Evolutionary conservation across 176 grass and related monocot genomes (phyloP), one percentile per base, ranked within the genome.

Genomic region (Phyllostachys edulis): DNA sequence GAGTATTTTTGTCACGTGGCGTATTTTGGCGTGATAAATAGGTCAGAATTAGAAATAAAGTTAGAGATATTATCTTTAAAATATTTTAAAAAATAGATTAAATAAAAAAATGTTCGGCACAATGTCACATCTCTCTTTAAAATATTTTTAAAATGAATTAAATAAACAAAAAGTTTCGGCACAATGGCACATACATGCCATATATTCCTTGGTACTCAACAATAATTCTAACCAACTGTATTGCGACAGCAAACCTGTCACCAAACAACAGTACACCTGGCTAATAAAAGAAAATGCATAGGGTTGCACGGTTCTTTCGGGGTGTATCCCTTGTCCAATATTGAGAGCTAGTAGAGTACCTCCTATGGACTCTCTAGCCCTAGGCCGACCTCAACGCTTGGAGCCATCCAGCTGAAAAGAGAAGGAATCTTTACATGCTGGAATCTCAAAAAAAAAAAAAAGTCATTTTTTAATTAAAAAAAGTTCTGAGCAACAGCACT

Each of bases 391-490:
- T 72, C 38, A 38, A 71, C 39, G 40, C 60, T 86, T 86, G 84
- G 84, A 82, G 73, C 79, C 73, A 82, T 82, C 80, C 84, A 87
- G 56, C 59, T 74, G 79, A 82, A 79, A 86, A 79, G 40, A 79
- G 40, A 51, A 59, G 39, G 88, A 90, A 90, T 90, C 79, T 90
- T 86, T 83, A 57, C 88, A 67, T 72, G 29, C 73, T 82, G 57
- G 72, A 59, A 73, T 78, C 73, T 67, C 4, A 39, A 69, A 55
- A 64, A 59, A 55, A 16, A 34, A 29, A 29, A 29, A 29, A 29
- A 29, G 29, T 29, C 29, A 29, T 29, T 29, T 29, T 29, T 29
- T 29, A 1, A 1, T 29, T 29, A 29, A 29, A 29, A 29, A 29
- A 78, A 23, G 20, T 37, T 49, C 44, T 2, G 38, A 75, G 59